Evolutionary conservation across 257 asterid genomes (phyloP).

Genomic region (Forsythia suspensa): DNA sequence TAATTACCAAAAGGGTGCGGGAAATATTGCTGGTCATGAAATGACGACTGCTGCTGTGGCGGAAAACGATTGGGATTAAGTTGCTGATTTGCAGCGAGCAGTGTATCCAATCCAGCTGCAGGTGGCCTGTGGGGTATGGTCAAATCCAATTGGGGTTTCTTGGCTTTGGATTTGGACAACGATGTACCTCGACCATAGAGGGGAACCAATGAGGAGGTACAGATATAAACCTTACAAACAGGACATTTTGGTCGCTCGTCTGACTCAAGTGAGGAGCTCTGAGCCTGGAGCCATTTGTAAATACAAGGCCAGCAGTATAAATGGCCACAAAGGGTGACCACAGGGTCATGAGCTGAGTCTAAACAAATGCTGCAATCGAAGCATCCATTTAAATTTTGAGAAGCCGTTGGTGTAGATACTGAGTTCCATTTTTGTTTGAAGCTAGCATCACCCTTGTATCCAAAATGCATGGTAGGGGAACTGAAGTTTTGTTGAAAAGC

Average conservation of each 20-base stretch:
- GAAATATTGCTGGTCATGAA: constrained; percentile 38
- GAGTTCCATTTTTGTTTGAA: constrained; percentile 43
- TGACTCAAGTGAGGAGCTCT: constrained; percentile 49
- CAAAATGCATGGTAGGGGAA: constrained; percentile 37
- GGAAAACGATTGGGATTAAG: constrained; percentile 28
- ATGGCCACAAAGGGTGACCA: constrained; percentile 88
- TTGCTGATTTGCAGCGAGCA: constrained; percentile 33
- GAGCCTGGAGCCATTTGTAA: constrained; percentile 78
- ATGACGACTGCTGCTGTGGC: constrained; percentile 18
- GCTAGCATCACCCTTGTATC: constrained; percentile 43
- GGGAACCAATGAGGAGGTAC: constrained; percentile 70
- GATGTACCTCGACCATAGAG: constrained; percentile 76
- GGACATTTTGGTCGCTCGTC: constrained; percentile 72
- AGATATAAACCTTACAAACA: constrained; percentile 69
- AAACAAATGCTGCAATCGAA: constrained; percentile 88
- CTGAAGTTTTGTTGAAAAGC: constrained; percentile 46
- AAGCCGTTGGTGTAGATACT: constrained; percentile 22
- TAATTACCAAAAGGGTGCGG: constrained; percentile 41
- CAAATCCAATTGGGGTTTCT: constrained; percentile 44
- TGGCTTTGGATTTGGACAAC: constrained; percentile 47
- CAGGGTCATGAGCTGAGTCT: constrained; percentile 82
- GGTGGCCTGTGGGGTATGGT: constrained; percentile 71
- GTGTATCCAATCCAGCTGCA: constrained; percentile 40
- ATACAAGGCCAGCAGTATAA: constrained; percentile 97
- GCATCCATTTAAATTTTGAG: constrained; percentile 52